phyloP scores from a whole-genome alignment of 768 basidiomycete species.

The Tulasnella calospora region DNA sequence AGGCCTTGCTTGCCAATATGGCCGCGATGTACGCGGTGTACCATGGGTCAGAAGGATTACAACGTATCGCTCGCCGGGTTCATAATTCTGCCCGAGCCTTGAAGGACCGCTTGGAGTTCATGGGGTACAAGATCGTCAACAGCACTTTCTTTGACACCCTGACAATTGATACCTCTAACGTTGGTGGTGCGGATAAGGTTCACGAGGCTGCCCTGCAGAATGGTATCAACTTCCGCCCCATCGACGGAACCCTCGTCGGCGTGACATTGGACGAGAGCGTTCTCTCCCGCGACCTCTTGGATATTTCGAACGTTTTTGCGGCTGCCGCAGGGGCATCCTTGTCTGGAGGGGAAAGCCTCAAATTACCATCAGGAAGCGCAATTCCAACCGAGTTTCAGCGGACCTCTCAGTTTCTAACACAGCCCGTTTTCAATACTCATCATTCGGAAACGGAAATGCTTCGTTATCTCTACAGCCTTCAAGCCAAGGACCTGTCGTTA shows the following conservation, averaged over 20 bases:
- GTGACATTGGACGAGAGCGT: conserved; percentile 92
- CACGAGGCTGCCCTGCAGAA: conserved; percentile 60
- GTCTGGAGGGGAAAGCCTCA: conserved; percentile 31
- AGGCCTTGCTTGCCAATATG: conserved; percentile 98
- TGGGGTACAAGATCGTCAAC: conserved; percentile 73
- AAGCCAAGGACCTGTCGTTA: conserved; percentile 90
- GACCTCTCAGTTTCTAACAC: conserved; percentile 66
- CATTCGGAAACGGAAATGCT: conserved; percentile 99
- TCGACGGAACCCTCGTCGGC: conserved; percentile 73
- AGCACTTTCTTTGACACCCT: conserved; percentile 86
- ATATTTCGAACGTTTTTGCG: conserved; percentile 77
- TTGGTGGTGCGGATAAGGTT: conserved; percentile 55
- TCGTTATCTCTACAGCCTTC: conserved; percentile 90
- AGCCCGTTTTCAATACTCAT: conserved; percentile 92
- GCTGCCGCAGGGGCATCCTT: conserved; percentile 52
- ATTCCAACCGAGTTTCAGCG: conserved; percentile 57
- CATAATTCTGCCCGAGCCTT: conserved; percentile 80
- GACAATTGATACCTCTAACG: conserved; percentile 50
- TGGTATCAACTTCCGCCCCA: conserved; percentile 76
- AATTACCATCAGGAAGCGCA: conserved; percentile 34
- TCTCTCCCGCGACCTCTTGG: conserved; percentile 64
- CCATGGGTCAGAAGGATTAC: conserved; percentile 84
- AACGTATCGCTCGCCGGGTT: conserved; percentile 83
- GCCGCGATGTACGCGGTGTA: conserved; percentile 98
- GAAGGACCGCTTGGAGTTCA: conserved; percentile 55